Conservation (phyloP, 305 asterid species). For the Withania somnifera region DNA sequence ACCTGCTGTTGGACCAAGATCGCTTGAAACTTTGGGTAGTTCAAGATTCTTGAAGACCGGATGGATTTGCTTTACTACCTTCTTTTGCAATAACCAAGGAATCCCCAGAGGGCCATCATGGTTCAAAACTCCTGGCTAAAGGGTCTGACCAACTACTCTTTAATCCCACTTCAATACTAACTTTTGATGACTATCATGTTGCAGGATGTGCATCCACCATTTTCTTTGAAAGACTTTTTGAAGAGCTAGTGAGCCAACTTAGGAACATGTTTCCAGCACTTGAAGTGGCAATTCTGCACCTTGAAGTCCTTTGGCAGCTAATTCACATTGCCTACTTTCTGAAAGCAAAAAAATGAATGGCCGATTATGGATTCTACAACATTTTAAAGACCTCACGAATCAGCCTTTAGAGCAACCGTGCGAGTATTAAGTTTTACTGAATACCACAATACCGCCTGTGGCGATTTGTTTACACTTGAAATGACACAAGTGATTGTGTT, state of each 20-base stretch:
- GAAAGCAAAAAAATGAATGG: slow-evolving; percentile 7
- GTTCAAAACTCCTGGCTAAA: background rate
- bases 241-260: slow-evolving; percentile 24
- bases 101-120: background rate
- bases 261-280: background rate
- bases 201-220: slow-evolving; percentile 42
- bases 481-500: background rate
- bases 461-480: background rate
- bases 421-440: background rate
- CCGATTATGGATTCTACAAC: slow-evolving; percentile 4
- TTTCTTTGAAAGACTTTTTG: slow-evolving; percentile 47
- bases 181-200: slow-evolving; percentile 4
- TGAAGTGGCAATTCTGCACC: background rate
- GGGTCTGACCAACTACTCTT: background rate
- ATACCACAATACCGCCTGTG: background rate
- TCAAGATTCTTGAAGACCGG: background rate
- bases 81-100: background rate
- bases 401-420: background rate
- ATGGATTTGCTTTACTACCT: background rate
- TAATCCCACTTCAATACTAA: background rate
- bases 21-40: background rate
- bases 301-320: background rate
- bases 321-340: background rate
- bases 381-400: slow-evolving; percentile 9
- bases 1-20: background rate